Percentiles rank a stretch among this genome's conserved stretches.
Conservation (phyloP, 345 rosid species). For the rapeseed (Brassica napus) region DNA sequence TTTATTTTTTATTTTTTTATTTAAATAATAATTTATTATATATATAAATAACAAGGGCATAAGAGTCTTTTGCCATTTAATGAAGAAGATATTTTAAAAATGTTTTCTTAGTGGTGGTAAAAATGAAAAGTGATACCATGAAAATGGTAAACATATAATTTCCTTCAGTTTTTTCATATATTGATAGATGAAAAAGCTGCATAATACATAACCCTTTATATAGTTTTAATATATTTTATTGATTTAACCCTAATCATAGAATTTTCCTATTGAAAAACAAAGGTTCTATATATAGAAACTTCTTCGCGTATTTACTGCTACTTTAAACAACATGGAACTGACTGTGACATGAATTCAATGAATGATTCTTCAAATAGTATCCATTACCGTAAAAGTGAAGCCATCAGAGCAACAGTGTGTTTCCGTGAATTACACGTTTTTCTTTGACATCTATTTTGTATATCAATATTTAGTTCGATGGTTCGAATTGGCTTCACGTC, state of each 20-base stretch:
- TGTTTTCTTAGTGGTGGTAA: too few relatives aligned
- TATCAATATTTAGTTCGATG: neutral
- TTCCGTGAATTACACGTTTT: constrained; percentile 34
- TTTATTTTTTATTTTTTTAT: too few relatives aligned
- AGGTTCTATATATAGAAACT: neutral
- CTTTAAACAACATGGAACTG: neutral
- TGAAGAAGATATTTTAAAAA: too few relatives aligned
- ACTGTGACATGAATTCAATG: neutral
- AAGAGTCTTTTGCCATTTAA: too few relatives aligned
- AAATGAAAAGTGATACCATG: too few relatives aligned
- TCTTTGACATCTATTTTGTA: constrained; percentile 1
- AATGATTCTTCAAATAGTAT: neutral
- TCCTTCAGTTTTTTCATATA: neutral
- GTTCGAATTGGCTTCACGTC: constrained; percentile 12
- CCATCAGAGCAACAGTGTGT: constrained; percentile 27
- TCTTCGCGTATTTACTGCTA: neutral
- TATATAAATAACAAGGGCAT: too few relatives aligned
- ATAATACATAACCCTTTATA: neutral
- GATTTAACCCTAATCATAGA: neutral
- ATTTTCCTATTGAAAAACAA: neutral
- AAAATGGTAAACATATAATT: too few relatives aligned
- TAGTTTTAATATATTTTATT: constrained; percentile 2
- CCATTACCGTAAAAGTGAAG: neutral
- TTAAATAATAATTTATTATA: too few relatives aligned
- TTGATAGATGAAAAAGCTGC: constrained; percentile 16